phyloP scores from a whole-genome alignment of 139 green algal genomes.

The Eudorina sp. region DNA sequence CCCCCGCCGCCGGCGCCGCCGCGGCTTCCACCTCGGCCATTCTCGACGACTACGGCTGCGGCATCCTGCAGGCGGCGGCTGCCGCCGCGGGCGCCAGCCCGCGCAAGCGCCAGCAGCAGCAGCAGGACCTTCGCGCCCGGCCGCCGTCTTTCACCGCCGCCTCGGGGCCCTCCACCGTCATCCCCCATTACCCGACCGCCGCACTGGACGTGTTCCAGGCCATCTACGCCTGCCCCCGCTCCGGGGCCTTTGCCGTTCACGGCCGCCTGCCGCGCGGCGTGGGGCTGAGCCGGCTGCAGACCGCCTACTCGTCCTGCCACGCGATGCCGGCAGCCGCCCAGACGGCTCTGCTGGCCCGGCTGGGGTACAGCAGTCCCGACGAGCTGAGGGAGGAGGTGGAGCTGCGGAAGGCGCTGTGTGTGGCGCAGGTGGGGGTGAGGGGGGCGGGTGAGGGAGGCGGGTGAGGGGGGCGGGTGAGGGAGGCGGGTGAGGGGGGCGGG shows the following conservation, averaged over 20 bases:
- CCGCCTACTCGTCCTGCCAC: slow-evolving; percentile 14
- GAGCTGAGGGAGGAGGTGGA: slow-evolving; percentile 53
- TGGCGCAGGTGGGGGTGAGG: slow-evolving; percentile 48
- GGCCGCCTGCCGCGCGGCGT: slow-evolving; percentile 49
- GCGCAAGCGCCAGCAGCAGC: background rate
- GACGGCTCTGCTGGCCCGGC: background rate
- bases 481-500: too few relatives aligned
- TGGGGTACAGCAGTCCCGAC: slow-evolving; percentile 28
- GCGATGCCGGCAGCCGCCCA: background rate
- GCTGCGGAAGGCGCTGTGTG: slow-evolving; percentile 50
- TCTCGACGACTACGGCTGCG: background rate
- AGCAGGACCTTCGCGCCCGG: background rate
- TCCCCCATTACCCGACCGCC: background rate
- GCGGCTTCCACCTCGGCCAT: background rate
- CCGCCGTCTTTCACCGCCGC: slow-evolving; percentile 10
- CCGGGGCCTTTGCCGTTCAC: slow-evolving; percentile 59
- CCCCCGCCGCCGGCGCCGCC: too few relatives aligned
- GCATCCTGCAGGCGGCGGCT: too few relatives aligned
- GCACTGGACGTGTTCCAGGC: slow-evolving; percentile 13
- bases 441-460: background rate
- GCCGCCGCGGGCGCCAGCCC: background rate
- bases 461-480: too few relatives aligned
- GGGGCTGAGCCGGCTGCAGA: slow-evolving; percentile 44
- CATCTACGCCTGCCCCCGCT: slow-evolving; percentile 36
- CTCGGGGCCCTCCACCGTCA: slow-evolving; percentile 7